phyloP scores from a whole-genome alignment of 305 asterid genomes.

The Ajuga reptans region DNA sequence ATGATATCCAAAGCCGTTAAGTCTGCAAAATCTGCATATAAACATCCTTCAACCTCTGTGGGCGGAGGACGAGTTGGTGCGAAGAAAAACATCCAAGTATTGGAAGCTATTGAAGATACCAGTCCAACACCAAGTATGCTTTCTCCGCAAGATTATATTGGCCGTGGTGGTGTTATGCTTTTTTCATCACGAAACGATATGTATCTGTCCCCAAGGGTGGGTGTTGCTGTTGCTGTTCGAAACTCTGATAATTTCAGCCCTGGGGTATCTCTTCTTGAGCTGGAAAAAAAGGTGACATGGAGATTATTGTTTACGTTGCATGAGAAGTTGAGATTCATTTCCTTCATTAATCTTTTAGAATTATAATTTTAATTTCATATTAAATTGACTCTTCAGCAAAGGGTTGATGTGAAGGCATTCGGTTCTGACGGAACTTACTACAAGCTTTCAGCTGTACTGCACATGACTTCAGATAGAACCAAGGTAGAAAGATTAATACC shows the following conservation, averaged over 20 bases:
- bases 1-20: conserved; percentile 49
- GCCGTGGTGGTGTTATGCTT: conserved; percentile 86
- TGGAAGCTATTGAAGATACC: conserved; percentile 87
- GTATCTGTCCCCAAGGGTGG: conserved; percentile 90
- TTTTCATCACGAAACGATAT: conserved; percentile 86
- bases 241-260: conserved; percentile 73
- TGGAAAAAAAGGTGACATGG: conserved; percentile 88
- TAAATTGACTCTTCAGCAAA: conserved; percentile 57
- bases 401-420: conserved; percentile 79
- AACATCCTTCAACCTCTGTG: conserved; percentile 48
- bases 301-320: conserved; percentile 10
- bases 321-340: conserved; percentile 13
- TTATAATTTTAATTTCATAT: conserved; percentile 3
- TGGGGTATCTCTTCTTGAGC: conserved; percentile 93
- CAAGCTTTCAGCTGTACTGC: conserved; percentile 86
- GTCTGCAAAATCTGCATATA: conserved; percentile 65
- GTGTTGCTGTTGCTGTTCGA: conserved; percentile 80
- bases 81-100: conserved; percentile 66
- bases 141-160: conserved; percentile 96
- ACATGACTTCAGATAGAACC: conserved; percentile 99
- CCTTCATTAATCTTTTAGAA: not conserved
- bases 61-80: conserved; percentile 46
- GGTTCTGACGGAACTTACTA: conserved; percentile 70
- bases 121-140: conserved; percentile 96
- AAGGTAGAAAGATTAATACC: conserved; percentile 48